A percentile compares a stretch with the other conserved stretches of the same genome.
These are phyloP conservation scores for Chytridium lagenaria DNA, from an alignment of 371 early-diverging fungal genomes.

Conservation along the genomic window DNA sequence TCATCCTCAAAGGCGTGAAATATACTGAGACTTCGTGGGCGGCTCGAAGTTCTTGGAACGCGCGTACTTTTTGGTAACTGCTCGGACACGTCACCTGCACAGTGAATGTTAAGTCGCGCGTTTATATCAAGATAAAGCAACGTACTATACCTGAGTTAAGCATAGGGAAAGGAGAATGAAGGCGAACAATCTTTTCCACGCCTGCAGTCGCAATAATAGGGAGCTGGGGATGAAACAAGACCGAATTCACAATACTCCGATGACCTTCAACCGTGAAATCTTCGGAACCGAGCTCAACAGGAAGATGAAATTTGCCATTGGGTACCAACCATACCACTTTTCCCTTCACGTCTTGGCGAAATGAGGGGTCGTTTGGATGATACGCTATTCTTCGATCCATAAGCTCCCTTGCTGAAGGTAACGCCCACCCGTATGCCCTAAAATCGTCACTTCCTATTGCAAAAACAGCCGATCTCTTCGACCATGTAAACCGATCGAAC, in stretches of 20 bases:
- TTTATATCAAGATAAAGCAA: too few relatives aligned
- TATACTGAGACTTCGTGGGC: neutral
- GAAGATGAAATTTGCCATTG: neutral
- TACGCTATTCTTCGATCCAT: conserved; percentile 16
- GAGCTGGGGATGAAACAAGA: conserved; percentile 23
- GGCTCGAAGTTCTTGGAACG: neutral
- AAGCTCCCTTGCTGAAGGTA: conserved; percentile 28
- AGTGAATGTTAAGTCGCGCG: neutral
- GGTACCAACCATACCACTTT: neutral
- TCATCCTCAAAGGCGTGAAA: neutral
- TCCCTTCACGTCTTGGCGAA: neutral
- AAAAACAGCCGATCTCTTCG: conserved; percentile 19
- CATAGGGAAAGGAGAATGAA: conserved; percentile 34
- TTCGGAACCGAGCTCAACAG: neutral
- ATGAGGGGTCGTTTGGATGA: neutral
- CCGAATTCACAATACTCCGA: conserved; percentile 40
- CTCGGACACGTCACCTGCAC: too few relatives aligned
- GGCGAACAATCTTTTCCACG: conserved; percentile 39
- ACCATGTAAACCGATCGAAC: neutral
- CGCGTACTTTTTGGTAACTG: too few relatives aligned
- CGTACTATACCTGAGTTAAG: conserved; percentile 16
- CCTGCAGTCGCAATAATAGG: conserved; percentile 42
- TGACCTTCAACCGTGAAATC: conserved; percentile 20
- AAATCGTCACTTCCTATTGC: conserved; percentile 39
- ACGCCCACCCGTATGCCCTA: conserved; percentile 37